Evolutionary conservation across 2,329 filamentous ascomycete species (phyloP).

Genomic region (Neophaeococcomyces aloes): DNA sequence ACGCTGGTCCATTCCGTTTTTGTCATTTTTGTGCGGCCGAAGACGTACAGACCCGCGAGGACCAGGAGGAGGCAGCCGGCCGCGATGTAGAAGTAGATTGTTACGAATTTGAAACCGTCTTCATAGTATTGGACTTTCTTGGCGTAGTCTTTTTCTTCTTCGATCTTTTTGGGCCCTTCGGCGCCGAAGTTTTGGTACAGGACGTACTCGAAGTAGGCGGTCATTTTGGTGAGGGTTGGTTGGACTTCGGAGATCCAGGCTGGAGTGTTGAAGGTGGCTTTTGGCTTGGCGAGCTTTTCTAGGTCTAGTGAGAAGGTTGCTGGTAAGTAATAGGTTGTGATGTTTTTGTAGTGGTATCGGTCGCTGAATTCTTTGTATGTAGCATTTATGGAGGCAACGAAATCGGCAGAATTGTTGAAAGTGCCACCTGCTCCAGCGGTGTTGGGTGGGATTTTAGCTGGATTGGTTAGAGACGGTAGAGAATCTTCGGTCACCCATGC

Average conservation of each 20-base stretch:
- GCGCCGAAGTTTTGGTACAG: slow-evolving; percentile 10
- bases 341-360: slow-evolving; percentile 5
- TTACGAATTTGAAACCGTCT: slow-evolving; percentile 8
- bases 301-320: neutral
- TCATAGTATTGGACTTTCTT: slow-evolving; percentile 6
- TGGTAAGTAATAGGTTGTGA: neutral
- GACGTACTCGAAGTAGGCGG: slow-evolving; percentile 1
- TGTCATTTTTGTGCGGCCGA: slow-evolving; percentile 19
- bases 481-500: slow-evolving; percentile 1
- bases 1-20: slow-evolving; percentile 14
- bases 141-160: slow-evolving; percentile 2
- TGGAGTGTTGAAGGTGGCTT: slow-evolving; percentile 2
- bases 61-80: slow-evolving; percentile 9
- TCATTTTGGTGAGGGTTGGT: slow-evolving; percentile 7
- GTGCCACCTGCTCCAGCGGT: neutral
- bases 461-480: neutral
- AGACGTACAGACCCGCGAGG: slow-evolving; percentile 18
- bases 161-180: slow-evolving; percentile 6
- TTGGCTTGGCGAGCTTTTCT: slow-evolving; percentile 3
- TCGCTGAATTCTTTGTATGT: neutral
- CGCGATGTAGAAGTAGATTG: slow-evolving; percentile 9
- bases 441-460: neutral
- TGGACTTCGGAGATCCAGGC: slow-evolving; percentile 3
- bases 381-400: neutral
- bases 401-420: neutral